Evolutionary conservation across 2,329 filamentous ascomycete species (phyloP), one percentile per base, ranked within the genome.

Genomic region (Botrytis squamosa): DNA sequence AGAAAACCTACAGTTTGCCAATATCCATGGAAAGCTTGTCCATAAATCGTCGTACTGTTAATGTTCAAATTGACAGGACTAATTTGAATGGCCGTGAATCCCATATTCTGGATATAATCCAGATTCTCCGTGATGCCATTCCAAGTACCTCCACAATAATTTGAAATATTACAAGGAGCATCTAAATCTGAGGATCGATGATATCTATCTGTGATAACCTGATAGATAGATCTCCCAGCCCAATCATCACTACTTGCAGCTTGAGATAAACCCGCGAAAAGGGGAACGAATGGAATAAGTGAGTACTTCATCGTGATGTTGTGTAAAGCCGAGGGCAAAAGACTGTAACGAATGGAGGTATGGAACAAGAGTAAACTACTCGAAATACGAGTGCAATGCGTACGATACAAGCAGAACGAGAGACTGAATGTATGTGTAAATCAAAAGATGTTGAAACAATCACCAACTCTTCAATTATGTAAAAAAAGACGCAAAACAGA

Each of bases 71-170:
- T 83, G 42, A 86, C 79, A 0, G 84, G 84, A 9, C 84, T 85
- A 67, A 86, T 85, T 83, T 84, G 85, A 59, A 83, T 80, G 8
- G 66, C 65, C 10, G 57, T 73, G 33, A 72, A 74, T 0, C 63
- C 73, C 70, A 71, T 78, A 70, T 49, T 42, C 36, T 84, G 81
- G 64, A 85, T 85, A 74, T 85, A 85, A 77, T 84, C 82, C 72
- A 85, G 76, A 20, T 82, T 80, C 59, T 83, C 80, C 57, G 80
- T 80, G 71, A 85, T 83, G 22, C 84, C 84, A 67, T 80, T 79
- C 82, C 83, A 85, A 16, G 83, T 81, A 16, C 84, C 84, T 68
- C 86, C 86, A 74, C 86, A 88, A 75, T 87, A 86, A 6, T 81
- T 65, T 2, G 79, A 78, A 38, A 74, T 74, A 25, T 71, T 69